These are phyloP conservation scores for Paraglomus occultum DNA, from an alignment of 192 early-diverging fungal species.

Conservation along the genomic window DNA sequence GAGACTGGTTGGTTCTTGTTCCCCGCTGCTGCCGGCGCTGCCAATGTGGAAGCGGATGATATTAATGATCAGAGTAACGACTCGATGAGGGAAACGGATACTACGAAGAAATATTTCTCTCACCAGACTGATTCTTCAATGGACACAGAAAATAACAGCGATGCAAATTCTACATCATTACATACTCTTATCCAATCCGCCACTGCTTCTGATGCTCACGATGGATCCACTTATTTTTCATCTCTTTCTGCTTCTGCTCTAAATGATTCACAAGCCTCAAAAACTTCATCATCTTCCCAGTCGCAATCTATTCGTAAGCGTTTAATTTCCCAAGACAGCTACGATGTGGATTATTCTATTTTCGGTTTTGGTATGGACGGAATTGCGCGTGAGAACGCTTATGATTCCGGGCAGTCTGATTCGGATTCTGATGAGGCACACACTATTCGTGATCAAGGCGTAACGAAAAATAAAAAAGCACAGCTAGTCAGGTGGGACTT, in stretches of 20 bases:
- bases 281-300: too few relatives aligned
- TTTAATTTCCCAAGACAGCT: slow-evolving; percentile 12
- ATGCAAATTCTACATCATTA: too few relatives aligned
- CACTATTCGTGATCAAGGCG: slow-evolving; percentile 57
- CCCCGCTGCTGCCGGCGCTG: slow-evolving; percentile 1
- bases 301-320: slow-evolving; percentile 9
- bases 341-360: slow-evolving; percentile 44
- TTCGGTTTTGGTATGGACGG: slow-evolving; percentile 49
- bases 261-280: too few relatives aligned
- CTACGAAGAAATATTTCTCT: background rate
- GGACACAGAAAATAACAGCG: too few relatives aligned
- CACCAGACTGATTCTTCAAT: too few relatives aligned
- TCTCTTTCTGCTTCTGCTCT: too few relatives aligned
- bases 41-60: slow-evolving; percentile 34
- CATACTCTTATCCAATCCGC: too few relatives aligned
- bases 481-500: slow-evolving; percentile 75
- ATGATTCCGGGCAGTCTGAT: slow-evolving; percentile 45
- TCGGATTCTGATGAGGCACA: slow-evolving; percentile 43
- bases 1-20: slow-evolving; percentile 31
- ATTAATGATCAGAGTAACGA: slow-evolving; percentile 35
- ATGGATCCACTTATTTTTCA: background rate
- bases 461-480: slow-evolving; percentile 63
- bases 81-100: slow-evolving; percentile 27
- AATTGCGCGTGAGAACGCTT: slow-evolving; percentile 43
- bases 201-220: too few relatives aligned